Conservation (phyloP, 768 basidiomycete genomes). For the Leucogyrophana mollusca region DNA sequence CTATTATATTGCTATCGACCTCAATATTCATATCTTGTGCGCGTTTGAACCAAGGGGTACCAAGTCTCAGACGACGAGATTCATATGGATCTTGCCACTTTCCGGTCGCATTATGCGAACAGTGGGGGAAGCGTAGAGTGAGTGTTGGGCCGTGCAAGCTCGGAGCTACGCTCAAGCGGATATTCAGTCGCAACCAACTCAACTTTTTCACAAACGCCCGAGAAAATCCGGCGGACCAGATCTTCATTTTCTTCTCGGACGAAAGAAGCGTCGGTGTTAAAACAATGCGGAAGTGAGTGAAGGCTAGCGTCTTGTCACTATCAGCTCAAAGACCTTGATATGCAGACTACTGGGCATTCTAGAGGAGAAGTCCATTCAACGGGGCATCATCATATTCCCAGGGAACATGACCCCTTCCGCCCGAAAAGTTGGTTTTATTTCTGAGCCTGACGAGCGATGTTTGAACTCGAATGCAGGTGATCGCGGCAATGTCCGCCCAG, state of each 20-base stretch:
- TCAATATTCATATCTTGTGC: conserved; percentile 2
- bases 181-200: conserved; percentile 74
- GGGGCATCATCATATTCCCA: conserved; percentile 94
- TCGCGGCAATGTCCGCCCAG: conserved; percentile 83
- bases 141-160: conserved; percentile 30
- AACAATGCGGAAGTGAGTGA: conserved; percentile 91
- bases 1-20: background rate
- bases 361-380: conserved; percentile 86
- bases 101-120: conserved; percentile 71
- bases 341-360: conserved; percentile 82
- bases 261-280: conserved; percentile 95
- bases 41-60: conserved; percentile 65
- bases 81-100: conserved; percentile 78
- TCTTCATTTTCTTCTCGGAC: conserved; percentile 95
- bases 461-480: conserved; percentile 57
- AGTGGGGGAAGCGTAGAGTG: conserved; percentile 82
- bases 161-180: conserved; percentile 8
- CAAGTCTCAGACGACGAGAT: conserved; percentile 94
- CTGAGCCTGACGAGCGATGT: background rate
- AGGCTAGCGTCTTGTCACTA: background rate
- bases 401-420: conserved; percentile 97
- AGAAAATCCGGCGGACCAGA: conserved; percentile 68
- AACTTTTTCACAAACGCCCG: conserved; percentile 86
- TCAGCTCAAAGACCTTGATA: background rate
- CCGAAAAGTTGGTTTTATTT: conserved; percentile 63